These are phyloP conservation scores for Eutypella sp. DNA, from an alignment of 2,329 filamentous ascomycete species.

Conservation along the genomic window DNA sequence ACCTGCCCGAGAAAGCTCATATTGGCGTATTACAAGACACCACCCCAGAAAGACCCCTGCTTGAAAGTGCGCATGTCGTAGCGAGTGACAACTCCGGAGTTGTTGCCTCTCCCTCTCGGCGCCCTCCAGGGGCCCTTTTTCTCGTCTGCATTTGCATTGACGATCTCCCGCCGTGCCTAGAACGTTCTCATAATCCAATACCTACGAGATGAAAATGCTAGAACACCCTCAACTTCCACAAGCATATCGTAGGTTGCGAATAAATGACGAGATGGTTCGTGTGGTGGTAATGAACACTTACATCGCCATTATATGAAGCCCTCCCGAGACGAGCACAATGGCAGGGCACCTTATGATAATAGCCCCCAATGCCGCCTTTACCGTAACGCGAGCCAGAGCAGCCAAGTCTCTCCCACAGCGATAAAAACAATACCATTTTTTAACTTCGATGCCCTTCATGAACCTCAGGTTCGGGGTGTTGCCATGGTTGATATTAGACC, in stretches of 20 bases:
- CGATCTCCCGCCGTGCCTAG: neutral
- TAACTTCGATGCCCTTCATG: conserved; percentile 5
- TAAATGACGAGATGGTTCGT: neutral
- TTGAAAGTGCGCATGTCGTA: conserved; percentile 5
- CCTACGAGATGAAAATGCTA: neutral
- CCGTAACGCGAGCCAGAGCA: conserved; percentile 3
- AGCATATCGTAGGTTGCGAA: neutral
- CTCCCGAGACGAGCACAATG: neutral
- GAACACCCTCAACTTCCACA: neutral
- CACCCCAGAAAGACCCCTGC: conserved; percentile 13
- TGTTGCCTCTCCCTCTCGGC: conserved; percentile 1
- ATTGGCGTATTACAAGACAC: conserved; percentile 15
- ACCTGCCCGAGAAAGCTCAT: conserved; percentile 16
- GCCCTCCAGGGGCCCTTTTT: conserved; percentile 1
- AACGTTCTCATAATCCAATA: neutral
- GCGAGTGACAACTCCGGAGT: conserved; percentile 3
- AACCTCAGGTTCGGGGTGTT: conserved; percentile 9
- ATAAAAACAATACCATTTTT: conserved; percentile 3
- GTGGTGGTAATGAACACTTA: neutral
- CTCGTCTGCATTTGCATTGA: conserved; percentile 1
- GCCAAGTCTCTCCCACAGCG: conserved; percentile 10
- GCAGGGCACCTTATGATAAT: neutral
- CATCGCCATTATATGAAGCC: neutral
- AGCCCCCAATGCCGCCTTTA: conserved; percentile 9
- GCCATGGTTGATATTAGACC: conserved; percentile 10